A percentile compares a stretch with the other conserved stretches of the same genome.
Conservation (phyloP, 2,329 filamentous ascomycete species). For the Fusarium hainanense region DNA sequence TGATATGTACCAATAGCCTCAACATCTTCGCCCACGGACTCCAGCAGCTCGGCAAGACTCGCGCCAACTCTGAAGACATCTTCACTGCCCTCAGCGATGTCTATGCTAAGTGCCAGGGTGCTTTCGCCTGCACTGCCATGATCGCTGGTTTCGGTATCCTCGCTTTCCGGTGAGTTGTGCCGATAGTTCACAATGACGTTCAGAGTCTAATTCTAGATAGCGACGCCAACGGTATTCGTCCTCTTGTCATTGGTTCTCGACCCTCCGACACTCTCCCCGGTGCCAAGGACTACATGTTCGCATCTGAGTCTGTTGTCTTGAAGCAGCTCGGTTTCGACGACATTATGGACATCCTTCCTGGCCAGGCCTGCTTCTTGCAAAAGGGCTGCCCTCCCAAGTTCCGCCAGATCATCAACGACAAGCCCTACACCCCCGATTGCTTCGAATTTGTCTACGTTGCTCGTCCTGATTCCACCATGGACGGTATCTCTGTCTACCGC, state of each 20-base stretch:
- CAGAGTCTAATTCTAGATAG: conserved; percentile 53
- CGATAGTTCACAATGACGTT: conserved; percentile 61
- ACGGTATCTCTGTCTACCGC: conserved; percentile 87
- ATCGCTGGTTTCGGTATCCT: conserved; percentile 83
- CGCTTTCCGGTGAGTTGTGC: conserved; percentile 71
- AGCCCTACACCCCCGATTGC: conserved; percentile 78
- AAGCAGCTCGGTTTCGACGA: conserved; percentile 82
- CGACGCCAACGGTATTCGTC: conserved; percentile 75
- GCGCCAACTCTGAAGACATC: conserved; percentile 81
- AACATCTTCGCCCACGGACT: conserved; percentile 89
- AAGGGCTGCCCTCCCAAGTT: conserved; percentile 81
- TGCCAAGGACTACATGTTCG: conserved; percentile 87
- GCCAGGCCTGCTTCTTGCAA: conserved; percentile 85
- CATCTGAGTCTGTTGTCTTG: conserved; percentile 87
- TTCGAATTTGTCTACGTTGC: conserved; percentile 77
- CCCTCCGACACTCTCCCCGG: conserved; percentile 70
- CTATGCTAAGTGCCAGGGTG: conserved; percentile 78
- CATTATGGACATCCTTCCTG: conserved; percentile 81
- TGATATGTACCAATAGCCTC: conserved; percentile 72
- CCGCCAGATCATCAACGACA: conserved; percentile 75
- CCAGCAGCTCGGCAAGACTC: conserved; percentile 81
- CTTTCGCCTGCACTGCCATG: conserved; percentile 85
- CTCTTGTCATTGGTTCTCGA: conserved; percentile 81
- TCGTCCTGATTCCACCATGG: conserved; percentile 82
- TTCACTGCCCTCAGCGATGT: conserved; percentile 78